A percentile compares a stretch with the other conserved stretches of the same genome.
Conservation (phyloP, 768 basidiomycete genomes). For the Mycena belliarum region DNA sequence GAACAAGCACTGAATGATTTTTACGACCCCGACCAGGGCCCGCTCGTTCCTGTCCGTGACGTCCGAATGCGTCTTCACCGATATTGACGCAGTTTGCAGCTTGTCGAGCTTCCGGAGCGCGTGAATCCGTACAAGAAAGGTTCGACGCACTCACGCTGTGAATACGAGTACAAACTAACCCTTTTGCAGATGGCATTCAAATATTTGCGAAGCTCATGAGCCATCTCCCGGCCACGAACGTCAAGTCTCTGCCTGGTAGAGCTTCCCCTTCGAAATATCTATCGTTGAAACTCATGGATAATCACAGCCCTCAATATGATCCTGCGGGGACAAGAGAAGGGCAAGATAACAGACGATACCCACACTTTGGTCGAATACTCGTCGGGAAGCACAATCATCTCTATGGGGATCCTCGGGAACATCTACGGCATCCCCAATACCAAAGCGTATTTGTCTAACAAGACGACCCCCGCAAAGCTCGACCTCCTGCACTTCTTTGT, state of each 20-base stretch:
- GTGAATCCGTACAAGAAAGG: slow-evolving; percentile 24
- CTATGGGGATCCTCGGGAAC: slow-evolving; percentile 23
- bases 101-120: slow-evolving; percentile 25
- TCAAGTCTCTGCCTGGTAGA: slow-evolving; percentile 25
- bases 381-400: slow-evolving; percentile 28
- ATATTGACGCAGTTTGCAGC: slow-evolving; percentile 1
- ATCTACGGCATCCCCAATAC: slow-evolving; percentile 26
- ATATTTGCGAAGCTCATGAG: slow-evolving; percentile 28
- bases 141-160: background rate
- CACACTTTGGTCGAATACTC: slow-evolving; percentile 29
- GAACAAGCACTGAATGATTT: slow-evolving; percentile 23
- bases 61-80: background rate
- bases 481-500: slow-evolving; percentile 28
- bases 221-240: slow-evolving; percentile 26
- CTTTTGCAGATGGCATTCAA: slow-evolving; percentile 20
- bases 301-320: slow-evolving; percentile 27
- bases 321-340: slow-evolving; percentile 24
- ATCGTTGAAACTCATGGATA: background rate
- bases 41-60: slow-evolving; percentile 19
- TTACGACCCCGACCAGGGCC: slow-evolving; percentile 25
- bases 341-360: slow-evolving; percentile 21
- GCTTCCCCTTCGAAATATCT: background rate
- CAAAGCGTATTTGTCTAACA: slow-evolving; percentile 28
- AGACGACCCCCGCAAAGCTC: slow-evolving; percentile 25
- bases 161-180: background rate